A percentile compares a stretch with the other conserved stretches of the same genome.
These are phyloP conservation scores for Gelatoporia subvermispora DNA, from an alignment of 768 basidiomycete genomes.

Conservation along the genomic window DNA sequence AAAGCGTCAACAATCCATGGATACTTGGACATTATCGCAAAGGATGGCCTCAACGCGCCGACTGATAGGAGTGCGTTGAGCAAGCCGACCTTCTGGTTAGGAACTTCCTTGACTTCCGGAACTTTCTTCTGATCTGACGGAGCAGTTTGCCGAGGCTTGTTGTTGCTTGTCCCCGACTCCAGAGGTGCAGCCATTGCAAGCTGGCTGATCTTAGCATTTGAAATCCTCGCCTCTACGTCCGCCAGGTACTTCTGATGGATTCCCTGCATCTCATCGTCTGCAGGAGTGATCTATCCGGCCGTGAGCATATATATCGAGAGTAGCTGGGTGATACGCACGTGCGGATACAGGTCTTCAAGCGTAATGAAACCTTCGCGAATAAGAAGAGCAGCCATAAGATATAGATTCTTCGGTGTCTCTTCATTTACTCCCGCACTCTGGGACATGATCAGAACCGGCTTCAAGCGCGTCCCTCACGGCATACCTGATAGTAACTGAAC, in stretches of 20 bases:
- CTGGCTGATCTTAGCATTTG: conserved; percentile 66
- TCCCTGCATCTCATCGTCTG: conserved; percentile 71
- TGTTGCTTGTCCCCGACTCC: conserved; percentile 42
- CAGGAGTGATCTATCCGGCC: conserved; percentile 57
- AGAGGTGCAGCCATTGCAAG: conserved; percentile 85
- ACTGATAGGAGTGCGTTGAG: conserved; percentile 77
- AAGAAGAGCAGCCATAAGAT: conserved; percentile 78
- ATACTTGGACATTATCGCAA: conserved; percentile 75
- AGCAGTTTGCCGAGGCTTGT: conserved; percentile 35
- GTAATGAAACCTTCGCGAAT: conserved; percentile 88
- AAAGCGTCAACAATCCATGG: conserved; percentile 82
- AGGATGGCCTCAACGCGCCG: conserved; percentile 75
- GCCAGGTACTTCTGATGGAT: conserved; percentile 61
- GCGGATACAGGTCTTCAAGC: conserved; percentile 87
- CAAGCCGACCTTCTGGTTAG: conserved; percentile 80
- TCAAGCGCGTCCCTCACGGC: conserved; percentile 14
- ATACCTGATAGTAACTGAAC: conserved; percentile 84
- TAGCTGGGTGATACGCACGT: conserved; percentile 47
- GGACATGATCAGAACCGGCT: conserved; percentile 7
- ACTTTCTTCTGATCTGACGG: conserved; percentile 33
- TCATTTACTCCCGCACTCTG: conserved; percentile 60
- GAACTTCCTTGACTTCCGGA: conserved; percentile 37
- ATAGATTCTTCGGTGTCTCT: conserved; percentile 63
- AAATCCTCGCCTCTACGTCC: conserved; percentile 58
- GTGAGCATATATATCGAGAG: not conserved